Evolutionary conservation across 768 basidiomycete species (phyloP).

Genomic region (Collybia nuda): DNA sequence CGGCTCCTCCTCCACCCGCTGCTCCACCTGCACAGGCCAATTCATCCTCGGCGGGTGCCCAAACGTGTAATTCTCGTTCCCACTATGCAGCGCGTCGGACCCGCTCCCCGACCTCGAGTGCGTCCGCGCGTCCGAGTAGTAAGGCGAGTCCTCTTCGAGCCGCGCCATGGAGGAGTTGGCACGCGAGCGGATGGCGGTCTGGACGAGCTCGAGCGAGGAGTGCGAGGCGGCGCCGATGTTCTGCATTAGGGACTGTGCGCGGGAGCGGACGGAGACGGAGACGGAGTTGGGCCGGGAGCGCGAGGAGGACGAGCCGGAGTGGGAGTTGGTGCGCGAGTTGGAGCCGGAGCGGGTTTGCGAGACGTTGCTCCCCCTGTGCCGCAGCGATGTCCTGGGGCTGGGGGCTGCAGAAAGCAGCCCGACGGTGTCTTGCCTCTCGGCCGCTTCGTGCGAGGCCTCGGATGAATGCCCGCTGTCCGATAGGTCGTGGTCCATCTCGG

Average conservation of each 20-base stretch:
- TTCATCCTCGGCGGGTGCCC: conserved; percentile 54
- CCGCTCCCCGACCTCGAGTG: conserved; percentile 54
- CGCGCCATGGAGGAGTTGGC: conserved; percentile 71
- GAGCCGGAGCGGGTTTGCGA: not conserved
- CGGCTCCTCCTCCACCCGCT: conserved; percentile 17
- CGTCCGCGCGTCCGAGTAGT: conserved; percentile 33
- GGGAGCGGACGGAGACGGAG: conserved; percentile 53
- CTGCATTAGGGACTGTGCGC: conserved; percentile 68
- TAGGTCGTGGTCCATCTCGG: conserved; percentile 24
- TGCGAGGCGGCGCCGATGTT: conserved; percentile 59
- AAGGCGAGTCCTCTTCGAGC: conserved; percentile 52
- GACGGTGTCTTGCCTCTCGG: conserved; percentile 62
- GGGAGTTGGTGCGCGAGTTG: conserved; percentile 28
- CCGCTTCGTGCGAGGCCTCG: conserved; percentile 56
- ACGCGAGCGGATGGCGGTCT: conserved; percentile 44
- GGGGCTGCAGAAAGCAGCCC: conserved; percentile 45
- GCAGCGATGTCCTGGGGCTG: conserved; percentile 51
- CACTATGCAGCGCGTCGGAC: conserved; percentile 31
- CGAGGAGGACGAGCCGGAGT: conserved; percentile 38
- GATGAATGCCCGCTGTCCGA: conserved; percentile 37
- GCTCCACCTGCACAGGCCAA: conserved; percentile 26
- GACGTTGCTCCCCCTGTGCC: conserved; percentile 37
- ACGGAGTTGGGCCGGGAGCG: conserved; percentile 43
- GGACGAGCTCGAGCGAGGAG: conserved; percentile 59
- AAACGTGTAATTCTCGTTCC: conserved; percentile 73